phyloP scores from a whole-genome alignment of 2,329 filamentous ascomycete genomes.

The Mycosphaerella sp. region DNA sequence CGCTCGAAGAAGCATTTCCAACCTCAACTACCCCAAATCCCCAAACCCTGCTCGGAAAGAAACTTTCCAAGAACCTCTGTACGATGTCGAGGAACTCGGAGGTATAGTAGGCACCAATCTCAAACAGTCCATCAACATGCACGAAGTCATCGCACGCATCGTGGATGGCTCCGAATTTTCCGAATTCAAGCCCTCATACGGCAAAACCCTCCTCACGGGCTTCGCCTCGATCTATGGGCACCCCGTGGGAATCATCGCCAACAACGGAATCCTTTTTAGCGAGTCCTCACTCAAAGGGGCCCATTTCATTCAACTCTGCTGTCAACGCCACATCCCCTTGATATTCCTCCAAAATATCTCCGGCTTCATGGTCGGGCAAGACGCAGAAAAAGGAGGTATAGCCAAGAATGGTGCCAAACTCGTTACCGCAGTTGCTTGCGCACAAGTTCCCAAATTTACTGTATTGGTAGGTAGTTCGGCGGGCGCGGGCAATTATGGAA shows the following conservation, averaged over 20 bases:
- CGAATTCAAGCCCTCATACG: conserved; percentile 92
- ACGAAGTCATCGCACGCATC: conserved; percentile 86
- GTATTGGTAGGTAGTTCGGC: conserved; percentile 91
- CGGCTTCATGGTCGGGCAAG: conserved; percentile 95
- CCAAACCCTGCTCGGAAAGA: conserved; percentile 35
- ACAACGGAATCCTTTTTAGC: conserved; percentile 92
- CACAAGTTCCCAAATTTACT: conserved; percentile 92
- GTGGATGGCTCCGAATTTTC: conserved; percentile 85
- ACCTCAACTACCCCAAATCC: conserved; percentile 74
- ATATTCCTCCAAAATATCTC: conserved; percentile 95
- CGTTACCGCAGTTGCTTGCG: conserved; percentile 89
- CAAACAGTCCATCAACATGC: conserved; percentile 74
- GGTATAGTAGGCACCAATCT: conserved; percentile 90
- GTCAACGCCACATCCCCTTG: conserved; percentile 80
- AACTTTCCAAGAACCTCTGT: conserved; percentile 65
- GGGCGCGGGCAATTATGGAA: conserved; percentile 95
- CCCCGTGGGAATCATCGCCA: conserved; percentile 85
- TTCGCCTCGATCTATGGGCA: conserved; percentile 83
- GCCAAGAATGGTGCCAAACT: conserved; percentile 98
- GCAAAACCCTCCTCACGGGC: conserved; percentile 80
- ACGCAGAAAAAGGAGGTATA: conserved; percentile 89
- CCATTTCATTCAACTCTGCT: conserved; percentile 93
- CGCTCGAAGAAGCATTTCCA: conserved; percentile 73
- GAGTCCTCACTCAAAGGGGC: conserved; percentile 86
- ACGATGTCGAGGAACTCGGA: conserved; percentile 70